phyloP scores from a whole-genome alignment of 495 filamentous ascomycete species.

The Penicillium mononematosum region DNA sequence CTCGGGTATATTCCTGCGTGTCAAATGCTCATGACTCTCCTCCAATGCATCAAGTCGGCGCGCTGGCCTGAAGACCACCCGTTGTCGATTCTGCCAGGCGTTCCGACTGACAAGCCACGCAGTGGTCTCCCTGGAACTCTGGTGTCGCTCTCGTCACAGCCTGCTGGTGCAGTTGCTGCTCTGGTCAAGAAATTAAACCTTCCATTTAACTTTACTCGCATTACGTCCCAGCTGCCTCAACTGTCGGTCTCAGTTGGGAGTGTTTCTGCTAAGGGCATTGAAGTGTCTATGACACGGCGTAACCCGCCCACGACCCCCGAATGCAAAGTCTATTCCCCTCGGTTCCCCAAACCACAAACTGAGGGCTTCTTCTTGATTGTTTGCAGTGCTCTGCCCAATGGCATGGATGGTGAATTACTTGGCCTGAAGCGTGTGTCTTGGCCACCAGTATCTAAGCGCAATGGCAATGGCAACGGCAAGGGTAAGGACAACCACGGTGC shows the following conservation, averaged over 20 bases:
- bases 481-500: slow-evolving; percentile 16
- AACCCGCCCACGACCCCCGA: slow-evolving; percentile 64
- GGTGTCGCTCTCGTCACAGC: slow-evolving; percentile 30
- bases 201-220: slow-evolving; percentile 51
- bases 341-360: slow-evolving; percentile 90
- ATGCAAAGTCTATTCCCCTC: slow-evolving; percentile 75
- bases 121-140: slow-evolving; percentile 25
- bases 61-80: slow-evolving; percentile 85
- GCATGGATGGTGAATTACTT: slow-evolving; percentile 67
- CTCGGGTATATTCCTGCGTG: slow-evolving; percentile 73
- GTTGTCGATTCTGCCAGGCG: slow-evolving; percentile 78
- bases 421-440: slow-evolving; percentile 84
- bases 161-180: slow-evolving; percentile 23
- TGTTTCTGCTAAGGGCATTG: slow-evolving; percentile 59
- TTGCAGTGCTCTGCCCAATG: slow-evolving; percentile 46
- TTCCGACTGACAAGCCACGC: slow-evolving; percentile 46
- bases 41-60: slow-evolving; percentile 89
- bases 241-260: slow-evolving; percentile 61
- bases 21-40: slow-evolving; percentile 74
- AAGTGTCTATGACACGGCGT: slow-evolving; percentile 60
- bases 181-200: slow-evolving; percentile 33
- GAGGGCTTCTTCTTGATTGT: slow-evolving; percentile 91
- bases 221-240: slow-evolving; percentile 61
- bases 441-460: slow-evolving; percentile 43
- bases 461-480: slow-evolving; percentile 19